Conservation (phyloP, 306 rosid species). For the Spatholobus suberectus region DNA sequence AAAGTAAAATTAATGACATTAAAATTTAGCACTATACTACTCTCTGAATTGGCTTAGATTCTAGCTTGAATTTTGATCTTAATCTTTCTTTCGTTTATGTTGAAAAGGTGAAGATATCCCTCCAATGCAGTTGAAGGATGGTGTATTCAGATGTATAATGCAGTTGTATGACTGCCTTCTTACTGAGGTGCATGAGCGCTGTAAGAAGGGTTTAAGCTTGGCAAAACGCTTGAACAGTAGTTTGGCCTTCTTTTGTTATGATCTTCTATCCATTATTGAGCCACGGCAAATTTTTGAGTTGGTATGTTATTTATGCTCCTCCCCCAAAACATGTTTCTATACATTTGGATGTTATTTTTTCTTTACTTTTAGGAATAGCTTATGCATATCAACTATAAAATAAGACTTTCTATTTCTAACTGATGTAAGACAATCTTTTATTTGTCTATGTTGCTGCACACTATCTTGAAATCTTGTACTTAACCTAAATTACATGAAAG, state of each 20-base stretch:
- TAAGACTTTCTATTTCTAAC: neutral
- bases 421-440: neutral
- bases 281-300: conserved; percentile 98
- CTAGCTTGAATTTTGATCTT: conserved; percentile 30
- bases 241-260: conserved; percentile 97
- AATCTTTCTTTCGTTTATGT: conserved; percentile 33
- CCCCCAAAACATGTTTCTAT: neutral
- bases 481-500: neutral
- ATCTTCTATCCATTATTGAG: conserved; percentile 90
- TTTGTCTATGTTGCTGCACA: neutral
- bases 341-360: neutral
- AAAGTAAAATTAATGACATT: neutral
- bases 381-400: conserved; percentile 16
- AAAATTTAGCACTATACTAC: neutral
- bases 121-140: conserved; percentile 98
- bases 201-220: conserved; percentile 95
- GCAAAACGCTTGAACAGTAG: conserved; percentile 98
- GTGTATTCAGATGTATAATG: conserved; percentile 95
- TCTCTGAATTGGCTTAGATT: conserved; percentile 18
- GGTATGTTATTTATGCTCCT: conserved; percentile 58
- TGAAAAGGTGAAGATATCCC: conserved; percentile 94
- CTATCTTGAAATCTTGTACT: neutral
- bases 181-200: conserved; percentile 98
- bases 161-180: conserved; percentile 98
- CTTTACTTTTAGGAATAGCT: neutral